phyloP scores from a whole-genome alignment of 2,329 filamentous ascomycete species.

The Geoglossum cookeanum region DNA sequence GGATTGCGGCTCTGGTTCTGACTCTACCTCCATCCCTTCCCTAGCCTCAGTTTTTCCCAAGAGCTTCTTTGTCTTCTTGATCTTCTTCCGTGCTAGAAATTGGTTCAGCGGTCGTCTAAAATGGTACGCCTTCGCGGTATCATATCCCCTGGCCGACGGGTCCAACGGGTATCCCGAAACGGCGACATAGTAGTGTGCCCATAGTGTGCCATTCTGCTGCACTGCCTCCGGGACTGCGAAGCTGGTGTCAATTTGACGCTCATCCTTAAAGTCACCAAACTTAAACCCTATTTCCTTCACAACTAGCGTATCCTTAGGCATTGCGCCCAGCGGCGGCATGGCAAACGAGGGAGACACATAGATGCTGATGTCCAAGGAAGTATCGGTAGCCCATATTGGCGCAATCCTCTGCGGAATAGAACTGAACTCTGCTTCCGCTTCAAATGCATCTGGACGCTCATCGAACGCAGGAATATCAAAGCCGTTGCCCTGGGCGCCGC shows the following conservation, averaged over 20 bases:
- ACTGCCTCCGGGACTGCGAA: slow-evolving; percentile 62
- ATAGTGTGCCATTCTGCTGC: slow-evolving; percentile 83
- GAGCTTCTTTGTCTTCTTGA: slow-evolving; percentile 70
- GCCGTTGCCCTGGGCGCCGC: neutral
- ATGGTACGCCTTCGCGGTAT: slow-evolving; percentile 58
- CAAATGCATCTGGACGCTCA: slow-evolving; percentile 39
- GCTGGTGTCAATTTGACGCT: slow-evolving; percentile 53
- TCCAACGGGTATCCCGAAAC: slow-evolving; percentile 60
- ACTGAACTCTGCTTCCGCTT: slow-evolving; percentile 38
- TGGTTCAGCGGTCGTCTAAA: slow-evolving; percentile 75
- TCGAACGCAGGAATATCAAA: slow-evolving; percentile 41
- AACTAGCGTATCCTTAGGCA: slow-evolving; percentile 49
- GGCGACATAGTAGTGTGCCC: slow-evolving; percentile 82
- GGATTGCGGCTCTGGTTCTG: slow-evolving; percentile 19
- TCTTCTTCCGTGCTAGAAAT: slow-evolving; percentile 81
- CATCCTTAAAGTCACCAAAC: slow-evolving; percentile 62
- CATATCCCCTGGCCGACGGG: slow-evolving; percentile 51
- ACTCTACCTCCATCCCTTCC: slow-evolving; percentile 24
- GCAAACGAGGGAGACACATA: slow-evolving; percentile 62
- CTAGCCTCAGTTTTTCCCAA: slow-evolving; percentile 34
- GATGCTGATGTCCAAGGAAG: slow-evolving; percentile 61
- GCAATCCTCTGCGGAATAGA: slow-evolving; percentile 50
- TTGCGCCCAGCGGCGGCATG: slow-evolving; percentile 45
- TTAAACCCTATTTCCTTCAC: slow-evolving; percentile 65
- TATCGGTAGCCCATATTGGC: slow-evolving; percentile 74